Conservation (phyloP, 2,329 filamentous ascomycete genomes). For the Lasiodiplodia citricola region DNA sequence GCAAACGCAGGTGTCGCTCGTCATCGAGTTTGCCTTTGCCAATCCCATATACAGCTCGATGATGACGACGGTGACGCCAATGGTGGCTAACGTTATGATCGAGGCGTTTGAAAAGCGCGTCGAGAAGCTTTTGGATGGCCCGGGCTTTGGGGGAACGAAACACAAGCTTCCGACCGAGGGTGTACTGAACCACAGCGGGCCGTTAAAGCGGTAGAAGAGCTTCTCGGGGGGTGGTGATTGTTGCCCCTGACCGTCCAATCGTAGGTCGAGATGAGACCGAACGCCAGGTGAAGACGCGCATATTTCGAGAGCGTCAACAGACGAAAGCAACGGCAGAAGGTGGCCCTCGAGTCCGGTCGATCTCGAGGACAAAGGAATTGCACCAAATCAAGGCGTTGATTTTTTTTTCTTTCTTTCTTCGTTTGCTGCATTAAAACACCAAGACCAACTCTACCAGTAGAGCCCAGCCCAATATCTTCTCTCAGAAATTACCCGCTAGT, state of each 20-base stretch:
- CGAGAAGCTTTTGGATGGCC: slow-evolving; percentile 53
- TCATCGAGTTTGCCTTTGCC: slow-evolving; percentile 81
- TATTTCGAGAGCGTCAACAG: neutral
- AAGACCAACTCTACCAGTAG: slow-evolving; percentile 23
- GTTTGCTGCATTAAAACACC: slow-evolving; percentile 13
- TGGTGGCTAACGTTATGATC: slow-evolving; percentile 87
- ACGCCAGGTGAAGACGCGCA: neutral
- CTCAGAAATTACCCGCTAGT: slow-evolving; percentile 12
- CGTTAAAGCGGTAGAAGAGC: slow-evolving; percentile 2
- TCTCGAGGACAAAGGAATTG: neutral
- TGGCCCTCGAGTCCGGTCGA: neutral
- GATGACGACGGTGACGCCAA: slow-evolving; percentile 80
- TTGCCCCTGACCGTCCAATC: neutral
- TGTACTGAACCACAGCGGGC: slow-evolving; percentile 10
- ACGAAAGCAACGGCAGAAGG: neutral
- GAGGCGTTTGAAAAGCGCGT: slow-evolving; percentile 89
- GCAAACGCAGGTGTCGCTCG: slow-evolving; percentile 75
- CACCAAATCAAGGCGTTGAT: neutral
- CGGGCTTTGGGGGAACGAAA: slow-evolving; percentile 4
- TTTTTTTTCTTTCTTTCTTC: slow-evolving; percentile 1
- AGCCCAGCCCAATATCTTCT: neutral
- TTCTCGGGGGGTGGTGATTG: neutral
- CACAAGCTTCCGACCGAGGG: slow-evolving; percentile 3
- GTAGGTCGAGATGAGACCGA: neutral
- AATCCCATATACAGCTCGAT: slow-evolving; percentile 88